A percentile compares a stretch with the other conserved stretches of the same genome.
These are phyloP conservation scores for Lobosporangium transversale DNA, from an alignment of 192 early-diverging fungal genomes.

Conservation along the genomic window DNA sequence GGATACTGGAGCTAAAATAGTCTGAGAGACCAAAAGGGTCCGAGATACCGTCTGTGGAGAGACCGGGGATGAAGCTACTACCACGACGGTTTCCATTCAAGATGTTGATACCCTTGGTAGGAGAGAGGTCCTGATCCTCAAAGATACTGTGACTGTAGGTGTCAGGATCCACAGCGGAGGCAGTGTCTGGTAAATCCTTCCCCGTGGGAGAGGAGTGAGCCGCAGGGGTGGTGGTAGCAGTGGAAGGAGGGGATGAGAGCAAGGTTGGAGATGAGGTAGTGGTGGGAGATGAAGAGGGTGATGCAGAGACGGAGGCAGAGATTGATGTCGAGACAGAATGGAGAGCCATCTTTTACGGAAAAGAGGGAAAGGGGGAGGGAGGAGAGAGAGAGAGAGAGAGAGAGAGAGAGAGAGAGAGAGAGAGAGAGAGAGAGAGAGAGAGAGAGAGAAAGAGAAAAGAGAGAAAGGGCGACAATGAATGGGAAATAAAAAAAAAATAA, in stretches of 20 bases:
- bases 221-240: constrained; percentile 35
- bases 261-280: constrained; percentile 41
- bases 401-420: constrained; percentile 3
- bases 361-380: constrained; percentile 4
- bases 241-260: constrained; percentile 50
- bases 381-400: not conserved
- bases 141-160: constrained; percentile 34
- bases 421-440: constrained; percentile 3
- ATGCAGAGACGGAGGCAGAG: constrained; percentile 48
- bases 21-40: constrained; percentile 51
- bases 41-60: constrained; percentile 23
- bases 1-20: constrained; percentile 48
- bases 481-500: not conserved
- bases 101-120: constrained; percentile 45
- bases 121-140: constrained; percentile 26
- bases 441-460: not conserved
- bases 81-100: constrained; percentile 12
- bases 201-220: constrained; percentile 50
- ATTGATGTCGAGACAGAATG: constrained; percentile 59
- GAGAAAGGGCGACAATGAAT: not conserved
- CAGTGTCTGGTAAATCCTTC: constrained; percentile 16
- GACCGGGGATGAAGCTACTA: not conserved
- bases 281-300: constrained; percentile 52
- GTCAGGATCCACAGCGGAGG: not conserved
- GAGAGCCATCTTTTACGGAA: constrained; percentile 30